These are phyloP conservation scores for Nothophytophthora sp. DNA, from an alignment of 352 stramenopile species.

Conservation along the genomic window DNA sequence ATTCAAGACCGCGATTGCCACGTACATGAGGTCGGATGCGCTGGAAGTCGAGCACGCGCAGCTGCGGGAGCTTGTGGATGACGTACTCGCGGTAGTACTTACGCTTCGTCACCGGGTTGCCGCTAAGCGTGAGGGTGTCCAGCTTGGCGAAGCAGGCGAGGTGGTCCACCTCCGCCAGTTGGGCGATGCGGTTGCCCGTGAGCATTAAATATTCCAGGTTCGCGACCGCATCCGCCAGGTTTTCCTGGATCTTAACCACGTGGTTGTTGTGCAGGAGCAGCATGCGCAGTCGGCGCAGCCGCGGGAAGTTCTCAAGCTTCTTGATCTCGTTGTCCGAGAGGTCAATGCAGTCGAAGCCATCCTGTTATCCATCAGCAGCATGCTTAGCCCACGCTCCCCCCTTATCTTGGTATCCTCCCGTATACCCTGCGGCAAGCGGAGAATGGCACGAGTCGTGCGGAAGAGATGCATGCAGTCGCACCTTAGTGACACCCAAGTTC, in stretches of 20 bases:
- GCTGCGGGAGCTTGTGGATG: slow-evolving; percentile 88
- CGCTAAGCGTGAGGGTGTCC: slow-evolving; percentile 78
- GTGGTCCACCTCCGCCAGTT: slow-evolving; percentile 84
- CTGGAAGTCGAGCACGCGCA: slow-evolving; percentile 87
- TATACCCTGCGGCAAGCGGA: too few species aligned
- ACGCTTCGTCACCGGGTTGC: slow-evolving; percentile 90
- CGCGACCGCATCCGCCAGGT: slow-evolving; percentile 71
- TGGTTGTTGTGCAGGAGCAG: slow-evolving; percentile 94
- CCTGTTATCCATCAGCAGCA: too few species aligned
- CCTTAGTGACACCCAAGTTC: slow-evolving; percentile 92
- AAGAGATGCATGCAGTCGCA: too few species aligned
- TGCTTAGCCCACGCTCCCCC: too few species aligned
- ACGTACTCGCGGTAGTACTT: slow-evolving; percentile 94
- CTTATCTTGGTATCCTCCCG: too few species aligned
- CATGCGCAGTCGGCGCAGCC: slow-evolving; percentile 85
- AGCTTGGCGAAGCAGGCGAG: slow-evolving; percentile 83
- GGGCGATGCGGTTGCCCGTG: slow-evolving; percentile 87
- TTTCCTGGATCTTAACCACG: slow-evolving; percentile 85
- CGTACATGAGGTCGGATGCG: slow-evolving; percentile 77
- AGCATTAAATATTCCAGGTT: slow-evolving; percentile 91
- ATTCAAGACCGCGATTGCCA: too few species aligned
- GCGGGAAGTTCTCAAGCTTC: slow-evolving; percentile 94
- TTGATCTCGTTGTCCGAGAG: slow-evolving; percentile 96
- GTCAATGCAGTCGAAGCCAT: slow-evolving; percentile 94
- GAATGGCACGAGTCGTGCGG: too few species aligned